phyloP scores from a whole-genome alignment of 352 stramenopile species.

The Pythium dissimile region DNA sequence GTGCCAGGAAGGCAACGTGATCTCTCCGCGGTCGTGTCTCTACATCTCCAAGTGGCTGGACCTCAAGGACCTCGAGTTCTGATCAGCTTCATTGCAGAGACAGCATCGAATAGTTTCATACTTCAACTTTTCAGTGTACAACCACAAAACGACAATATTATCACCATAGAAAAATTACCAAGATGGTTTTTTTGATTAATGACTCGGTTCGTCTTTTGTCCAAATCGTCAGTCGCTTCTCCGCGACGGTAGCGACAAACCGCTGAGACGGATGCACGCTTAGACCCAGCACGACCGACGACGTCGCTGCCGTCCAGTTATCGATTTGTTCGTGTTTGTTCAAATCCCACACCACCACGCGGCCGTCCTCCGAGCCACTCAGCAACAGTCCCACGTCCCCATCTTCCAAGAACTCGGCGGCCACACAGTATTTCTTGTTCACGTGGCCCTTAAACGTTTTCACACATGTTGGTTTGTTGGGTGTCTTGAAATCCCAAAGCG shows the following conservation, averaged over 20 bases:
- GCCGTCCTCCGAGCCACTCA: conserved; percentile 92
- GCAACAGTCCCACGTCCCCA: conserved; percentile 46
- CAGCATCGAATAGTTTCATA: not conserved
- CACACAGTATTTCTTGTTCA: conserved; percentile 87
- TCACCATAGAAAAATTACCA: conserved; percentile 1
- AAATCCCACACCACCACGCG: conserved; percentile 92
- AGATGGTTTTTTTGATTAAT: not conserved
- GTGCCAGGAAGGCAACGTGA: conserved; percentile 89
- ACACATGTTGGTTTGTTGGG: conserved; percentile 55
- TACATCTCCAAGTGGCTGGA: conserved; percentile 92
- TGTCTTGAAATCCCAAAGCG: conserved; percentile 87
- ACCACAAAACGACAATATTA: conserved; percentile 15
- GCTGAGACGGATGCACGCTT: conserved; percentile 22
- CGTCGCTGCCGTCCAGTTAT: conserved; percentile 10
- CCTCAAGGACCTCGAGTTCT: conserved; percentile 86
- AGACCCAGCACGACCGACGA: conserved; percentile 19
- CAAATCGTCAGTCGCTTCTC: conserved; percentile 20
- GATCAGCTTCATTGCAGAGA: conserved; percentile 4
- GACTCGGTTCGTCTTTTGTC: not conserved
- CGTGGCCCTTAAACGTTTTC: conserved; percentile 67
- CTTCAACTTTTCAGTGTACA: conserved; percentile 1
- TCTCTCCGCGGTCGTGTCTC: conserved; percentile 88
- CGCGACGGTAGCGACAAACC: conserved; percentile 9
- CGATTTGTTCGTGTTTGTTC: conserved; percentile 62
- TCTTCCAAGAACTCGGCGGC: conserved; percentile 79